Evolutionary conservation across 495 filamentous ascomycete species (phyloP).

Genomic region (Neurospora intermedia): DNA sequence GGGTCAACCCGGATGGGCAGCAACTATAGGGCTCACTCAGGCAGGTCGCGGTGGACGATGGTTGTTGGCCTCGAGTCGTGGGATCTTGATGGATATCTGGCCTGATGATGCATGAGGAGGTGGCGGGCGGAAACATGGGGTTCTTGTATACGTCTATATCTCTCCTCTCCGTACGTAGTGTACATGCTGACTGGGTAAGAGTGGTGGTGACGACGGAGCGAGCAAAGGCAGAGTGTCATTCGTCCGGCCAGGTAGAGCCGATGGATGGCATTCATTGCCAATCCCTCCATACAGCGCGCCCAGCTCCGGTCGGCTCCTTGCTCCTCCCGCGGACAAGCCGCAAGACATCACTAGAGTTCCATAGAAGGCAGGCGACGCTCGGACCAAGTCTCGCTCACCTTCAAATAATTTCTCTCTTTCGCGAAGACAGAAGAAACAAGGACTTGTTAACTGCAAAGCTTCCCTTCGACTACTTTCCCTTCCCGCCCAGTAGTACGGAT

Average conservation of each 20-base stretch:
- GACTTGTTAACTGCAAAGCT: constrained; percentile 12
- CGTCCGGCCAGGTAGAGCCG: neutral
- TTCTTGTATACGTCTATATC: neutral
- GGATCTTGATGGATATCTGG: neutral
- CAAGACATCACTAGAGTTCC: neutral
- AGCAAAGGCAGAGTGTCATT: neutral
- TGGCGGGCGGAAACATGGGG: neutral
- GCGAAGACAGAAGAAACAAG: constrained; percentile 8
- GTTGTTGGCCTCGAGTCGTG: neutral
- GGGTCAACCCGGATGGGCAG: neutral
- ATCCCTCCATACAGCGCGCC: neutral
- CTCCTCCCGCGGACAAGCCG: neutral
- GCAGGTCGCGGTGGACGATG: neutral
- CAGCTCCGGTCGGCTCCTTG: neutral
- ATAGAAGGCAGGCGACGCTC: constrained; percentile 13
- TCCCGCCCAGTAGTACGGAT: constrained; percentile 1
- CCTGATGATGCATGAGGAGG: neutral
- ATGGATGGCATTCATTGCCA: neutral
- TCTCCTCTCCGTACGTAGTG: neutral
- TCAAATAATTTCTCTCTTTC: constrained; percentile 24
- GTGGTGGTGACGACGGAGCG: neutral
- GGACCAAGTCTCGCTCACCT: constrained; percentile 16
- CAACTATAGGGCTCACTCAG: neutral
- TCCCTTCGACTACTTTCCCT: constrained; percentile 12
- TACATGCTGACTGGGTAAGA: neutral